A percentile compares a stretch with the other conserved stretches of the same genome.
Evolutionary conservation across 139 green algal species (phyloP).

Genomic region (Chlorella sp.): DNA sequence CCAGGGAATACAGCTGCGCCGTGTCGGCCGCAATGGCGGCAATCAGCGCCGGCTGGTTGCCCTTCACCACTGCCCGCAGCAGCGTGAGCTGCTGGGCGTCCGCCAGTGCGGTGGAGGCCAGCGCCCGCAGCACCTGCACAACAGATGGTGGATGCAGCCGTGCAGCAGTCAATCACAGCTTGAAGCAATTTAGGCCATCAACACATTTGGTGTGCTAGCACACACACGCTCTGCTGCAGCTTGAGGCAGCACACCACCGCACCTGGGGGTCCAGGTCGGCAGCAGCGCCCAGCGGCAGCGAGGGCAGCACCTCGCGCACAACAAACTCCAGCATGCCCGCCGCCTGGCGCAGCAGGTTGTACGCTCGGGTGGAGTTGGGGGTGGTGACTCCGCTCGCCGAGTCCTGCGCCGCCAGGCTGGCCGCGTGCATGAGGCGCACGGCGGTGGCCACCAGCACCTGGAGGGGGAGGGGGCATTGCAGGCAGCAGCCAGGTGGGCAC

Average conservation of each 20-base stretch:
- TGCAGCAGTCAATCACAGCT: background rate
- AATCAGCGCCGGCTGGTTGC: slow-evolving; percentile 50
- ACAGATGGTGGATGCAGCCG: background rate
- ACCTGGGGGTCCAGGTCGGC: slow-evolving; percentile 29
- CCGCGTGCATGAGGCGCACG: slow-evolving; percentile 5
- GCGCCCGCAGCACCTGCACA: slow-evolving; percentile 13
- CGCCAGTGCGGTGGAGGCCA: slow-evolving; percentile 24
- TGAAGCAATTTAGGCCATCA: too few species aligned
- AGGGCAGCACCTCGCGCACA: background rate
- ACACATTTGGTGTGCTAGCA: background rate
- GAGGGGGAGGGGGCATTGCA: too few species aligned
- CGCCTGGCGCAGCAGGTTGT: slow-evolving; percentile 44
- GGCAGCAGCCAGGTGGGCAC: too few species aligned
- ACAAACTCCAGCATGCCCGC: slow-evolving; percentile 40
- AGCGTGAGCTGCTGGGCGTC: slow-evolving; percentile 58
- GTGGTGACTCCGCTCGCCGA: background rate
- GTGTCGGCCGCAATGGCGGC: slow-evolving; percentile 45
- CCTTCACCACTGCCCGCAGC: slow-evolving; percentile 55
- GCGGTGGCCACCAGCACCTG: slow-evolving; percentile 12
- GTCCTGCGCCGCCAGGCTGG: background rate
- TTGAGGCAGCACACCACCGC: too few species aligned
- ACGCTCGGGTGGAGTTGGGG: slow-evolving; percentile 21
- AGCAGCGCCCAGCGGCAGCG: slow-evolving; percentile 4
- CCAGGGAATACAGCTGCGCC: slow-evolving; percentile 36
- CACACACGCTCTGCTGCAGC: background rate